Evolutionary conservation across 1,139 yeast genomes (phyloP), one percentile per base, ranked within the genome.

Genomic region (Zhuliangozyma parablackwelliae): DNA sequence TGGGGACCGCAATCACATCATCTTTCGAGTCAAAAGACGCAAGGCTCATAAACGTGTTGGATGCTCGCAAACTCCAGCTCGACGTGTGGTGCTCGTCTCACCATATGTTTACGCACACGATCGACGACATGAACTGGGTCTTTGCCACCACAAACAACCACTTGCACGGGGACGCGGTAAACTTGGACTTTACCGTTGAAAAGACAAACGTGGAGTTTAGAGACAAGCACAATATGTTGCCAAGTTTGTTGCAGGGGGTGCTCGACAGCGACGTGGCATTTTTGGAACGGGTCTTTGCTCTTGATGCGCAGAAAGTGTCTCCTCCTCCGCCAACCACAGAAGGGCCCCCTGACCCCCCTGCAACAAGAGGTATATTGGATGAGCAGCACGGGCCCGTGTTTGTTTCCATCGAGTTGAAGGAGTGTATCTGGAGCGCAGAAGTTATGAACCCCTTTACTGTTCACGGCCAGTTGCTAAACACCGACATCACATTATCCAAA

Each of bases 391-490:
- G 24, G 7, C 9, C 24, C 24, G 10, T 23, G 7, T 9, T 23
- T 1, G 31, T 59, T 7, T 50, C 43, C 21, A 20, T 55, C 24
- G 51, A 46, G 13, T 26, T 59, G 9, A 51, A 51, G 9, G 56
- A 57, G 33, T 40, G 51, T n/a, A 39, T 46, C 7, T 61, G 57
- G 53, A 33, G 43, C 11, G 7, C 58, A 6, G 57, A 54, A 26
- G 26, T 53, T 2, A 33, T 61, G 5, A 35, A 47, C 20, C 52
- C 65, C 3, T 37, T 46, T 13, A 11, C 23, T 2, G 20, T 43
- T 11, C 32, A 30, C 12, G 44, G 46, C 11, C 30, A 36, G 4
- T 27, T 40, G 9, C 32, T 34, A 8, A 42, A 40, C 2, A 33
- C 36, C 5, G 25, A 34, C 7, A 7, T 39, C 8, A 9, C 28